phyloP scores from a whole-genome alignment of 768 basidiomycete species.

The Sporobolomyces phaffii region DNA sequence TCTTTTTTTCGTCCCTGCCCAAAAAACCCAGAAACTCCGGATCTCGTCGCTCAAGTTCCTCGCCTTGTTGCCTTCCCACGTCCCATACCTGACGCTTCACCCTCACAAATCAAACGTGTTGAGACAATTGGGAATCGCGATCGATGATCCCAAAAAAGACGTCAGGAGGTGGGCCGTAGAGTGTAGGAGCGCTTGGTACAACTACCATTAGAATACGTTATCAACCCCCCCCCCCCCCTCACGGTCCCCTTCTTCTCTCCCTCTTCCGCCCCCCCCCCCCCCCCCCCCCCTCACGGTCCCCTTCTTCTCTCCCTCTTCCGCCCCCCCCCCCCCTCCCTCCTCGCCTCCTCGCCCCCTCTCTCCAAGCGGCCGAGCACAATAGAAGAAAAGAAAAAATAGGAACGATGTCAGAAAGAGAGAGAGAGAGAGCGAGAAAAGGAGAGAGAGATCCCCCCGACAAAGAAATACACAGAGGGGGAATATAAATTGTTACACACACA shows the following conservation, averaged over 20 bases:
- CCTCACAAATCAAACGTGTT: slow-evolving; percentile 68
- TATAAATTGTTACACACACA: too few species aligned
- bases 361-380: too few species aligned
- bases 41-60: slow-evolving; percentile 69
- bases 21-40: slow-evolving; percentile 60
- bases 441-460: too few species aligned
- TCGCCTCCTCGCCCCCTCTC: too few species aligned
- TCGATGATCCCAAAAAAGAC: slow-evolving; percentile 81
- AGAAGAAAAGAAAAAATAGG: background rate
- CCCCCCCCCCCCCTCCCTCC: too few species aligned
- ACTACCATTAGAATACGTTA: slow-evolving; percentile 8
- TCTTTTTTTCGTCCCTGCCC: too few species aligned
- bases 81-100: slow-evolving; percentile 78
- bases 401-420: background rate
- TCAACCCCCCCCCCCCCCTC: too few species aligned
- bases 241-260: too few species aligned
- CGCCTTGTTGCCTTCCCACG: slow-evolving; percentile 62
- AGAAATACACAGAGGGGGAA: too few species aligned
- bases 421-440: background rate
- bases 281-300: too few species aligned
- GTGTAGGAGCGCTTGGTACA: slow-evolving; percentile 53
- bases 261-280: too few species aligned
- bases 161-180: slow-evolving; percentile 87
- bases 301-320: too few species aligned
- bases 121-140: slow-evolving; percentile 62